Base-by-base conservation (phyloP, 345 rosid genomes). In the Laguncularia racemosa region DNA sequence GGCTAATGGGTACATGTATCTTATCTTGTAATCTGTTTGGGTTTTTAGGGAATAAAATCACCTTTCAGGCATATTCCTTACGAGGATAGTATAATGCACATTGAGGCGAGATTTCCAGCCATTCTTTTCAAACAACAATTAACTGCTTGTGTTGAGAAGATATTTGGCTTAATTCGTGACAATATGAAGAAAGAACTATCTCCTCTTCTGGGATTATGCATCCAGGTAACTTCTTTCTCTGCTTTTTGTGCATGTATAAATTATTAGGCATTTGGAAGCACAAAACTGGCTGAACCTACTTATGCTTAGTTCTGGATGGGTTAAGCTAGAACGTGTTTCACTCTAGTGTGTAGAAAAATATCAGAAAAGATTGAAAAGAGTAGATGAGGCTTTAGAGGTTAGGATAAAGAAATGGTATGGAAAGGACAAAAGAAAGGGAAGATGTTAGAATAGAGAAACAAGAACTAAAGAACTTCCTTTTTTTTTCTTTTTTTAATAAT, bases 71-170 rank as follows among this genome's bases (percentile, higher is more conserved):
- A 67, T 67, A 75, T 68, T 62, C 95, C 88, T 60, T 69, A 71
- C 67, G 98, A 87, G 4, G 89, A 84, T 82, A 84, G 89, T 53
- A 51, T 68, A 58, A 71, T 90, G n/a, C 93, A 81, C 62, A 71
- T 86, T 66, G 99, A 92, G 72, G 97, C 99, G 64, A 89, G 95
- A 83, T 92, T 83, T 72, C 99, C 99, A 23, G 97, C 96, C 13
- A 78, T 89, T 56, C 72, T 92, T 50, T 92, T 92, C 61, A 92
- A 92, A 68, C 99, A 92, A 76, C 99, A 92, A 64, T 68, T 92
- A 56, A 92, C 97, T 53, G 91, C 99, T 67, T 92, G 95, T 71
- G 96, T 92, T 55, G 99, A 92, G 83, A 92, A 92, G 82, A 89
- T 92, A 15, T 92, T 89, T 79, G 99, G 99, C 63, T 70, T 92